Percentiles rank a stretch among this genome's conserved stretches.
These are phyloP conservation scores for Trichothecium sympodiale DNA, from an alignment of 2,329 filamentous ascomycete species.

Conservation along the genomic window DNA sequence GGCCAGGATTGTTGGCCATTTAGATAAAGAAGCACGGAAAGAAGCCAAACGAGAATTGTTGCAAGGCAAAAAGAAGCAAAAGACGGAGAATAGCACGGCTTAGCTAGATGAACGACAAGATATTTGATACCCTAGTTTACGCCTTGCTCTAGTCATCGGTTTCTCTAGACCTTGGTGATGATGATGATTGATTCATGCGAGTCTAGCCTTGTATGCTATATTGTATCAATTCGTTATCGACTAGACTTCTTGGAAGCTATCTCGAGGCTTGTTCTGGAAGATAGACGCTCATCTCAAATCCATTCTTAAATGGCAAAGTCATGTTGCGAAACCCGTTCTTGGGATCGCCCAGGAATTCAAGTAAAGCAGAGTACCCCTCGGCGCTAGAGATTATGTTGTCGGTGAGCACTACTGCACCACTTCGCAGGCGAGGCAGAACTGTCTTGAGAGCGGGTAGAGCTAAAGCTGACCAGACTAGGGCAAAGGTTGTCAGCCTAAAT, in stretches of 20 bases:
- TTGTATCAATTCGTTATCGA: too few species aligned
- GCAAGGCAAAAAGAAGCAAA: conserved; percentile 33
- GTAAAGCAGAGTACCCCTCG: conserved; percentile 32
- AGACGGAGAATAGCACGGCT: conserved; percentile 9
- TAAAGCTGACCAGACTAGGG: conserved; percentile 42
- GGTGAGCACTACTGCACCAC: conserved; percentile 34
- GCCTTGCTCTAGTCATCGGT: too few species aligned
- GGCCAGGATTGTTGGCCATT: conserved; percentile 37
- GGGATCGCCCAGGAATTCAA: conserved; percentile 31
- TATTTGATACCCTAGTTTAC: not conserved
- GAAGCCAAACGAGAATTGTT: conserved; percentile 44
- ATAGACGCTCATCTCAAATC: too few species aligned
- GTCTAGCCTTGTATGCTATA: too few species aligned
- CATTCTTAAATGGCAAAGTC: too few species aligned
- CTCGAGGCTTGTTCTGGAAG: too few species aligned
- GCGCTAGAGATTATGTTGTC: conserved; percentile 34
- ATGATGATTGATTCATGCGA: not conserved
- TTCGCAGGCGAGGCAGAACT: conserved; percentile 30
- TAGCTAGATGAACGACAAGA: not conserved
- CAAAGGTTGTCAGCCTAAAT: not conserved
- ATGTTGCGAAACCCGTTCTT: conserved; percentile 41
- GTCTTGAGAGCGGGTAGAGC: conserved; percentile 39
- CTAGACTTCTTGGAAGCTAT: too few species aligned
- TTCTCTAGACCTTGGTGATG: too few species aligned
- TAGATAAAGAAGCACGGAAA: conserved; percentile 43